Evolutionary conservation across 2,329 filamentous ascomycete species (phyloP), one percentile per base, ranked within the genome.

Genomic region (Cryphonectria carpinicola): DNA sequence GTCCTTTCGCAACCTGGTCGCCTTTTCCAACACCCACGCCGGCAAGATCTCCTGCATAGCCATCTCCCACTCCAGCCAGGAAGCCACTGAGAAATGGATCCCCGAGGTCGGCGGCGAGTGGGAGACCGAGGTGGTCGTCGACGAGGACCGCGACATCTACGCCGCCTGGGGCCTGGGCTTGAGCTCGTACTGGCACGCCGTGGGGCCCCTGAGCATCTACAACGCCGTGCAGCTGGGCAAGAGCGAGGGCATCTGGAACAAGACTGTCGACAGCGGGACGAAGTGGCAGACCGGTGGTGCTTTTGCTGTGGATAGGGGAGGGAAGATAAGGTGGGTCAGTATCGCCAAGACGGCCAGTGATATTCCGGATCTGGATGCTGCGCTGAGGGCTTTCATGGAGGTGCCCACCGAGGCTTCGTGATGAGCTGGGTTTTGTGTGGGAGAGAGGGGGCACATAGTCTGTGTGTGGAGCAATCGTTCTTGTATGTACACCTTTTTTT

Each of bases 271-370:
- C 79, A 91, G 87, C 76, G 91, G 91, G 54, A 88, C 81, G 73
- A 80, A 89, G 67, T 93, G 91, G 91, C 91, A 93, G 84, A 90
- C 82, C 37, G 83, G 86, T 62, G 91, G 91, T 39, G 87, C 86
- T 39, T 93, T 90, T 80, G 90, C 87, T 2, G 80, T 91, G 39
- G 88, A 89, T 76, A 76, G 76, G 7, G 77, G 82, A 39, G 88
- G 88, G 2, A 75, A 81, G 17, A 84, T 91, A 4, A 82, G 80
- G 68, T 91, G 88, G 87, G 81, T 80, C 5, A 80, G 82, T 69
- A 79, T 85, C 71, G 83, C 84, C 17, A 75, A 75, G 67, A 81
- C 83, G 35, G 85, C 88, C 39, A 85, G 87, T 76, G 86, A 89
- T 71, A 73, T 89, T 25, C 81, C 85, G 5, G 83, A 89, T 74